Evolutionary conservation across 257 asterid genomes (phyloP), one percentile per base, ranked within the genome.

Genomic region (Ilex asprella): DNA sequence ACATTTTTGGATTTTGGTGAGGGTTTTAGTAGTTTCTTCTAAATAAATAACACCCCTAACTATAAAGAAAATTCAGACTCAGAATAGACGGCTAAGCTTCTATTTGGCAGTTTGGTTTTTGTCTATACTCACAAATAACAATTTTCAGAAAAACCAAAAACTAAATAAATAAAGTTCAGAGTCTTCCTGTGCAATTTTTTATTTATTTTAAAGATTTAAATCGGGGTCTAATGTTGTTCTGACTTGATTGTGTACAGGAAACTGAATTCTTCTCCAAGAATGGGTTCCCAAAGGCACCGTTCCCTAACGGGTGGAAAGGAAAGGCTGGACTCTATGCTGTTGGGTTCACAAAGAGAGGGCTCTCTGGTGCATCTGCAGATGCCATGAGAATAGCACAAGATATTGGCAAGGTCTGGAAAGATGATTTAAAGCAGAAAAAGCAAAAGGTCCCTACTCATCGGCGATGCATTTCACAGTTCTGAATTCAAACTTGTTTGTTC

Each of bases 331-430:
- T 86, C 0, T 84, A 84, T 52, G 87, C 89, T 2, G 89, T 72
- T 44, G 95, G 95, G 12, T 84, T 87, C 35, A 78, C 95, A 66
- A 77, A 80, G 69, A 82, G 86, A 73, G 95, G 95, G 60, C 74
- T 87, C 0, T 63, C 87, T 6, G 95, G 95, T 55, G 88, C 73
- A 2, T 75, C 88, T 16, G 78, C 79, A 31, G 92, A 86, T 66
- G 92, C 95, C 1, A 56, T 73, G n/a, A 80, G 72, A 67, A 73
- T 84, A 46, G 78, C 84, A 8, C 56, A 71, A 65, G 92, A 87
- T 62, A 87, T 87, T 65, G 83, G 73, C 5, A 75, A 39, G 3
- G 67, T 75, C 7, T 85, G 88, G 86, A 82, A 63, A 57, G 84
- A 82, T 59, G 77, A 77, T 54, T 56, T 85, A 73, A 78, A 71